These are phyloP conservation scores for Emericellopsis terricola DNA, from an alignment of 495 filamentous ascomycete species.

Conservation along the genomic window DNA sequence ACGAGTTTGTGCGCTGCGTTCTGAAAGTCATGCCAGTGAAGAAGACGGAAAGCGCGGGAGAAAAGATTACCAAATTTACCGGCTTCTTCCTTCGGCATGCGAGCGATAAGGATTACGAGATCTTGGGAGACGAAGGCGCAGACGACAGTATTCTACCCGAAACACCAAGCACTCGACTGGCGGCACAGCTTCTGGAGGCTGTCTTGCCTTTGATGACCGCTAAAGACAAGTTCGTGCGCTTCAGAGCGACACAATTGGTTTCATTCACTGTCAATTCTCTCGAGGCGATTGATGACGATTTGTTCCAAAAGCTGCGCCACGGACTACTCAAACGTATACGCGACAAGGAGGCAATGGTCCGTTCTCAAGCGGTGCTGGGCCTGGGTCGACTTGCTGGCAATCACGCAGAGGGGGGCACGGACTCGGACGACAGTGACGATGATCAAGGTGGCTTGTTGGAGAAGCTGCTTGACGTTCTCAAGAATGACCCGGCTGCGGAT, in stretches of 20 bases:
- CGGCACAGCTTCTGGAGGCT: slow-evolving; percentile 45
- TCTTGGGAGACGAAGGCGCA: slow-evolving; percentile 28
- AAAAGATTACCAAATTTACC: slow-evolving; percentile 68
- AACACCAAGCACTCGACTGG: slow-evolving; percentile 66
- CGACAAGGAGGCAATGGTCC: slow-evolving; percentile 83
- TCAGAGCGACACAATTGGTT: slow-evolving; percentile 74
- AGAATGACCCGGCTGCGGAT: slow-evolving; percentile 88
- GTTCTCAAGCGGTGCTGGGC: slow-evolving; percentile 85
- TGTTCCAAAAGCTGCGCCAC: slow-evolving; percentile 62
- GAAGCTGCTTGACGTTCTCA: slow-evolving; percentile 77
- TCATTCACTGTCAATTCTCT: slow-evolving; percentile 78
- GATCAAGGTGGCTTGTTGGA: slow-evolving; percentile 48
- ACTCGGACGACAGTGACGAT: slow-evolving; percentile 44
- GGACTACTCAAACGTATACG: slow-evolving; percentile 67
- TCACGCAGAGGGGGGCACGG: slow-evolving; percentile 53
- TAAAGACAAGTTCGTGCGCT: slow-evolving; percentile 86
- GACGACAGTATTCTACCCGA: slow-evolving; percentile 49
- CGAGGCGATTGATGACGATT: slow-evolving; percentile 73
- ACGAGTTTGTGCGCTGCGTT: slow-evolving; percentile 67
- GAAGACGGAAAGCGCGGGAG: slow-evolving; percentile 80
- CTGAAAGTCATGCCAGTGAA: slow-evolving; percentile 69
- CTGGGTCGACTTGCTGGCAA: slow-evolving; percentile 72
- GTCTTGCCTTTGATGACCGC: slow-evolving; percentile 52
- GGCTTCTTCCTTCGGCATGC: slow-evolving; percentile 70
- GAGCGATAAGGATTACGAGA: slow-evolving; percentile 58